These are phyloP conservation scores for Neurospora sp. DNA, from an alignment of 2,329 filamentous ascomycete genomes.

Conservation along the genomic window DNA sequence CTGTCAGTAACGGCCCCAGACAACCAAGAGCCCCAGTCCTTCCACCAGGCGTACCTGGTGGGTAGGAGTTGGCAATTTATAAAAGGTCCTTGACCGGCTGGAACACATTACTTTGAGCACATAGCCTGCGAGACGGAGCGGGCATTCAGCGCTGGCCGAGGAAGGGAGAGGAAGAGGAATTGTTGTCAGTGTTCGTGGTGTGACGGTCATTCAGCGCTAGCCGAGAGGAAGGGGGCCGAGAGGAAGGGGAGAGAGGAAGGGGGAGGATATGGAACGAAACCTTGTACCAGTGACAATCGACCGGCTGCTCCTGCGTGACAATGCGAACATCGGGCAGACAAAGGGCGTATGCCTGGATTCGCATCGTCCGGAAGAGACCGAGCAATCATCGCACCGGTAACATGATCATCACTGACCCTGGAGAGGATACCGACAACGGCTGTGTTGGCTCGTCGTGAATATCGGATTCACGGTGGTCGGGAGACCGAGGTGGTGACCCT, in stretches of 20 bases:
- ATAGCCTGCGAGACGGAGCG: too few relatives aligned
- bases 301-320: background rate
- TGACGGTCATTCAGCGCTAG: too few relatives aligned
- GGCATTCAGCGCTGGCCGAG: too few relatives aligned
- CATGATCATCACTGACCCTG: background rate
- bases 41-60: background rate
- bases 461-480: background rate
- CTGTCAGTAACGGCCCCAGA: background rate
- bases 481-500: background rate
- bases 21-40: background rate
- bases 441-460: background rate
- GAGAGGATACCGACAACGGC: background rate
- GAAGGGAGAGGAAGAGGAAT: too few relatives aligned
- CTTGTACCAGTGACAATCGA: background rate
- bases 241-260: background rate
- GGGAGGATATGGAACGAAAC: background rate
- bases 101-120: background rate
- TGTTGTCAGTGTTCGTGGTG: too few relatives aligned
- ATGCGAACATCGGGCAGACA: too few relatives aligned
- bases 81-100: too few relatives aligned
- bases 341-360: too few relatives aligned
- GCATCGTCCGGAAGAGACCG: background rate
- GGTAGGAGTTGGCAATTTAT: background rate
- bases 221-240: background rate
- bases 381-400: background rate